Evolutionary conservation across 2,329 filamentous ascomycete genomes (phyloP).

Genomic region (Leptodontidium sp.): DNA sequence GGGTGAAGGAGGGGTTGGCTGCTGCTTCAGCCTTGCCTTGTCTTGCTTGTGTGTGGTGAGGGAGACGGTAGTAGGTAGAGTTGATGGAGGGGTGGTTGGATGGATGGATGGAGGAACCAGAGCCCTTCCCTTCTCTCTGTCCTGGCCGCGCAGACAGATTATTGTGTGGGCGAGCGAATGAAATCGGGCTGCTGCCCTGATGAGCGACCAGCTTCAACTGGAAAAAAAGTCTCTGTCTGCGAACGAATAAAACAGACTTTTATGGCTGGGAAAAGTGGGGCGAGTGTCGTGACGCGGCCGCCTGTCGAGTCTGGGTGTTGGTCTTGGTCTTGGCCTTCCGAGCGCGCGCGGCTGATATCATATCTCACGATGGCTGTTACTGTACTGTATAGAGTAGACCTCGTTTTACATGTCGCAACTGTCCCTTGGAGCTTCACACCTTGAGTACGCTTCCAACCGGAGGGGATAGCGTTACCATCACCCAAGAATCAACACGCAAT

Average conservation of each 20-base stretch:
- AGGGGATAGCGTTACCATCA: neutral
- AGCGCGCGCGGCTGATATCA: conserved; percentile 1
- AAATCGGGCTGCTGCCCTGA: conserved; percentile 19
- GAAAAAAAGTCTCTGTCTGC: conserved; percentile 12
- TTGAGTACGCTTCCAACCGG: neutral
- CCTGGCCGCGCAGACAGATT: conserved; percentile 24
- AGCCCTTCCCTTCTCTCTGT: conserved; percentile 26
- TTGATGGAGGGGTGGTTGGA: neutral
- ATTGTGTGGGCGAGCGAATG: conserved; percentile 39
- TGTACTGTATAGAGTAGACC: neutral
- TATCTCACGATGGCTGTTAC: neutral
- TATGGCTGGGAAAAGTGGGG: conserved; percentile 11
- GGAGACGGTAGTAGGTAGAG: conserved; percentile 30
- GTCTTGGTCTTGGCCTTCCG: neutral
- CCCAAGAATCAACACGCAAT: conserved; percentile 27
- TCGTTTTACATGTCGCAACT: conserved; percentile 3
- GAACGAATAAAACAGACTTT: conserved; percentile 4
- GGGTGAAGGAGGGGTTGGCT: conserved; percentile 34
- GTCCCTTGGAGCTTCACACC: neutral
- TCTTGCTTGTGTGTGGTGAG: neutral
- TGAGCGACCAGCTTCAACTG: neutral
- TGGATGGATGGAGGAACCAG: neutral
- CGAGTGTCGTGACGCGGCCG: neutral
- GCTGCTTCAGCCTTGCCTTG: conserved; percentile 39
- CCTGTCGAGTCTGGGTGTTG: neutral